phyloP scores from a whole-genome alignment of 177 flowering plant species.

The Telopea speciosissima region DNA sequence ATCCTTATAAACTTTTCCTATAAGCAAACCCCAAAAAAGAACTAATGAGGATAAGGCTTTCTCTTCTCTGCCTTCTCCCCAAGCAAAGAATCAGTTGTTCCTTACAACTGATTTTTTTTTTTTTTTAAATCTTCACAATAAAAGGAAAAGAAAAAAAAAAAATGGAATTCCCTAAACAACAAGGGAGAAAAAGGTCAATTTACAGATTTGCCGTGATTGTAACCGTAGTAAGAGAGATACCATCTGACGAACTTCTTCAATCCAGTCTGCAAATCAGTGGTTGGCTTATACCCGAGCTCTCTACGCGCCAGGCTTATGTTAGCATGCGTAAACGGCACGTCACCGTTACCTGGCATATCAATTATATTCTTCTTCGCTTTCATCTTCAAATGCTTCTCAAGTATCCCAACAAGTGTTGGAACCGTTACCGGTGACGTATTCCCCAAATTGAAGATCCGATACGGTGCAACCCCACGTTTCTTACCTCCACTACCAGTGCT shows the following conservation, averaged over 20 bases:
- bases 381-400: slow-evolving; percentile 31
- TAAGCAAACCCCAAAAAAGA: too few species aligned
- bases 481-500: slow-evolving; percentile 34
- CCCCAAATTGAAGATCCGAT: slow-evolving; percentile 35
- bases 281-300: slow-evolving; percentile 34
- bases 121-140: too few species aligned
- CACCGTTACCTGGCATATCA: slow-evolving; percentile 40
- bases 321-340: slow-evolving; percentile 37
- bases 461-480: slow-evolving; percentile 31
- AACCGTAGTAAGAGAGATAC: slow-evolving; percentile 32
- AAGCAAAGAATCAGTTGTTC: slow-evolving; percentile 1
- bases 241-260: slow-evolving; percentile 36
- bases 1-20: too few species aligned
- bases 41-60: too few species aligned
- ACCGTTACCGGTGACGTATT: slow-evolving; percentile 41
- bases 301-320: slow-evolving; percentile 23
- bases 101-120: background rate
- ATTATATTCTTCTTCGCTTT: slow-evolving; percentile 33
- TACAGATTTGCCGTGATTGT: slow-evolving; percentile 22
- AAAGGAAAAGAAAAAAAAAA: slow-evolving; percentile 2
- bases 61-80: too few species aligned
- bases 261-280: slow-evolving; percentile 35
- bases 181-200: slow-evolving; percentile 1
- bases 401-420: slow-evolving; percentile 26
- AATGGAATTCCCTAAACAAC: too few species aligned